Evolutionary conservation across 495 filamentous ascomycete species (phyloP), one percentile per base, ranked within the genome.

Genomic region (Trichoderma virens): DNA sequence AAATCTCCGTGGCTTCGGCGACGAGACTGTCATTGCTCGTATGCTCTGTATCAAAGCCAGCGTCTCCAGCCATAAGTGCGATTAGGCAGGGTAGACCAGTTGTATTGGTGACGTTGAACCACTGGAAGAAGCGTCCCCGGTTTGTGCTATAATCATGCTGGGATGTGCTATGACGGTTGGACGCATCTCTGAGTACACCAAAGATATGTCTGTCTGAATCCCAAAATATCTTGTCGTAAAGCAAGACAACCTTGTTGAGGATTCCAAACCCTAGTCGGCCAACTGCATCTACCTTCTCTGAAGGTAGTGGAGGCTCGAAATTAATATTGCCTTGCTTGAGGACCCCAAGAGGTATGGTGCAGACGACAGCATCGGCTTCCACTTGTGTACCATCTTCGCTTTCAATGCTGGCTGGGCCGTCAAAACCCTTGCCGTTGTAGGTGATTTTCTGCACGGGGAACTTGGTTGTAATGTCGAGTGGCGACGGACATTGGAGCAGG

Each of bases 61-160:
- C 89, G 69, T 98, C 90, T 23, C 94, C 94, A 47, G 93, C 92
- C 95, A 99, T 97, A 35, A 99, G 83, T 20, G 92, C 95, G 54
- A 97, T 83, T 20, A 98, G 78, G 5, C 90, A 88, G 4, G 94
- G 94, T 35, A 92, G 80, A 6, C 94, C 94, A 60, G 90, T 91
- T 2, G 90, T 95, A 65, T 91, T 89, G 64, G 91, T 86, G 64
- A 91, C 89, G 71, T 99, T 98, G 85, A 96, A 98, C 83, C 96
- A 97, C 68, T 98, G 84, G 70, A 97, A 99, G 78, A 94, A 96
- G 11, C 93, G 87, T 20, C 94, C 94, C 34, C 82, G 76, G 45
- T 83, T 78, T 16, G 77, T 74, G 60, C 81, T 71, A 62, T 85
- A 84, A 45, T 85, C 81, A 14, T 73, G 73, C 64, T 85, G 81